Evolutionary conservation across 331 rosid species (phyloP).

Genomic region (Rosa hybrid): DNA sequence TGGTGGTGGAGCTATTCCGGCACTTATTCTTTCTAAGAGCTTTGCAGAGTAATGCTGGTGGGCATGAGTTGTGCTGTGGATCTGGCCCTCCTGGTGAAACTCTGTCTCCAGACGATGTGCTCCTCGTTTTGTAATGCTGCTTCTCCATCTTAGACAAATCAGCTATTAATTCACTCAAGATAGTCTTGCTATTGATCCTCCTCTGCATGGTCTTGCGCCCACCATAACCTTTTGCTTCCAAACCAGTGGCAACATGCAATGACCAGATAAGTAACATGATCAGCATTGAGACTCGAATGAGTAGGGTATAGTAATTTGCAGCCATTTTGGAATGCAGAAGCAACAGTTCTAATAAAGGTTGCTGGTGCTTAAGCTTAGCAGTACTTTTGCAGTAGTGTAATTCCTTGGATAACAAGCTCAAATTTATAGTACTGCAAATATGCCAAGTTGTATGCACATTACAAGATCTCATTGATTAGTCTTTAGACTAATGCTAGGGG

Average conservation of each 20-base stretch:
- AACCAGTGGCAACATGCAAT: neutral
- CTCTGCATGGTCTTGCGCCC: constrained; percentile 18
- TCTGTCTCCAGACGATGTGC: neutral
- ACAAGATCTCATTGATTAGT: neutral
- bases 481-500: neutral
- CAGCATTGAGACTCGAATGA: constrained; percentile 4
- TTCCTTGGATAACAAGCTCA: neutral
- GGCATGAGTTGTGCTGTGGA: neutral
- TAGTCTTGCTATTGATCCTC: neutral
- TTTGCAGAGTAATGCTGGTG: neutral
- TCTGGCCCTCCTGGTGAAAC: constrained; percentile 13
- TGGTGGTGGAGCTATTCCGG: neutral
- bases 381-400: neutral
- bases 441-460: neutral
- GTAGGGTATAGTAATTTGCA: neutral
- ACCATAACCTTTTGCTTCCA: constrained; percentile 6
- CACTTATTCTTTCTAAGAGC: neutral
- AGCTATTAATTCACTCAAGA: constrained; percentile 6
- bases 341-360: neutral
- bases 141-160: neutral
- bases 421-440: constrained; percentile 9
- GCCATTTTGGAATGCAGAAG: constrained; percentile 12
- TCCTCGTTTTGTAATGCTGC: neutral
- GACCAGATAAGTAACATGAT: constrained; percentile 23
- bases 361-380: neutral